These are phyloP conservation scores for Petunia secreta DNA, from an alignment of 257 asterid species.

Conservation along the genomic window DNA sequence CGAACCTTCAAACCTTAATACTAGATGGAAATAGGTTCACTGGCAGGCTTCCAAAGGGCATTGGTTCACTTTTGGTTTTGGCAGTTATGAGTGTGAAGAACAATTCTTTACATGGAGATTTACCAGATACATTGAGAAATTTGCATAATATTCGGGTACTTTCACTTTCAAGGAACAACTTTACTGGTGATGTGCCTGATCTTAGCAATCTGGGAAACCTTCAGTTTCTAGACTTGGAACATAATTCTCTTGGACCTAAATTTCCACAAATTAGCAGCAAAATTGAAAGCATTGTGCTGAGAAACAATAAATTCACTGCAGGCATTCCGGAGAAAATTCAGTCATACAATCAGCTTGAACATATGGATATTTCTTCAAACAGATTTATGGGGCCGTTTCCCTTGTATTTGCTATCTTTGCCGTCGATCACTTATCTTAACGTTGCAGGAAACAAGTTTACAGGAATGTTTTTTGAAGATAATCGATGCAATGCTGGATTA, in stretches of 20 bases:
- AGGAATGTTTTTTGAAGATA: constrained; percentile 65
- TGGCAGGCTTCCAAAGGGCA: constrained; percentile 53
- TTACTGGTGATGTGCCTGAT: constrained; percentile 81
- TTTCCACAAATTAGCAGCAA: constrained; percentile 63
- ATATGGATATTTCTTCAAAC: constrained; percentile 69
- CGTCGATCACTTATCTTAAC: constrained; percentile 58
- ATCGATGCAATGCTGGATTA: constrained; percentile 55
- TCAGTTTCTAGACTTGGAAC: constrained; percentile 67
- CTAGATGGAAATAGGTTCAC: constrained; percentile 69
- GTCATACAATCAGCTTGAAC: constrained; percentile 60
- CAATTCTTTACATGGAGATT: constrained; percentile 59
- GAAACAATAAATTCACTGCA: constrained; percentile 65
- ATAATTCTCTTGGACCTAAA: constrained; percentile 68
- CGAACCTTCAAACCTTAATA: constrained; percentile 67
- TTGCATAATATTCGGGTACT: constrained; percentile 68
- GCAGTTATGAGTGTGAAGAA: constrained; percentile 66
- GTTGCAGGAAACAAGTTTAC: constrained; percentile 69
- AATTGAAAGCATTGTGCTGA: constrained; percentile 52
- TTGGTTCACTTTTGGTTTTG: constrained; percentile 60
- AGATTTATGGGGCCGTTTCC: constrained; percentile 84
- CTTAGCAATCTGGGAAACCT: constrained; percentile 62
- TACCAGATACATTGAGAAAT: constrained; percentile 56
- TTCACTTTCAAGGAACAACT: constrained; percentile 62
- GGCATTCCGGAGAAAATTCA: constrained; percentile 62
- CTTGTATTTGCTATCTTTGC: constrained; percentile 62